Conservation (phyloP, 2,329 filamentous ascomycete species). For the Colletotrichum cereale region DNA sequence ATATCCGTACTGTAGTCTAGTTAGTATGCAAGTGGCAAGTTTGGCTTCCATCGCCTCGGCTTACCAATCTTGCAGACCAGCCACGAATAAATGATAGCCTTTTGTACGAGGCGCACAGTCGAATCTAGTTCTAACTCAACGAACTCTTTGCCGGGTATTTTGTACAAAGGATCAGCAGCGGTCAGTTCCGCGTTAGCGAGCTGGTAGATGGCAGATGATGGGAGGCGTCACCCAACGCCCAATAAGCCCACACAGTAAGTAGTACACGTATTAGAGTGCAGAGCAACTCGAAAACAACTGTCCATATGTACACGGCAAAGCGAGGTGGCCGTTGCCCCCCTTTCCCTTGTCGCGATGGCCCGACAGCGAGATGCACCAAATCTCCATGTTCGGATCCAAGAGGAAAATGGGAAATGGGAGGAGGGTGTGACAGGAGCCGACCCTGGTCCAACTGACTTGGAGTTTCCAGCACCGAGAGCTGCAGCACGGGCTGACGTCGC, state of each 20-base stretch:
- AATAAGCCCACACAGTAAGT: not conserved
- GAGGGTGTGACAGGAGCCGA: constrained; percentile 25
- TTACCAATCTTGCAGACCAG: not conserved
- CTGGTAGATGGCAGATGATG: constrained; percentile 1
- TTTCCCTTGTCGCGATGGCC: not conserved
- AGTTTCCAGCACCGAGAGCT: constrained; percentile 19
- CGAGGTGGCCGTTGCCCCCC: not conserved
- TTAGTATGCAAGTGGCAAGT: not conserved
- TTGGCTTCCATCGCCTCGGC: not conserved
- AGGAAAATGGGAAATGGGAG: constrained; percentile 31
- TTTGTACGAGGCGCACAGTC: constrained; percentile 16
- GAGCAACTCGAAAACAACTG: not conserved
- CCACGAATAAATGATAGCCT: constrained; percentile 14
- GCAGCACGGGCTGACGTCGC: constrained; percentile 26
- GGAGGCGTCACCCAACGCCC: constrained; percentile 1
- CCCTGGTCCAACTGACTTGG: not conserved
- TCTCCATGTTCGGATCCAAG: constrained; percentile 2
- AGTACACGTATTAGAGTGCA: no score
- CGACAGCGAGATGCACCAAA: constrained; percentile 6
- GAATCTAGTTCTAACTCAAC: constrained; percentile 14
- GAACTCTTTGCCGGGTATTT: not conserved
- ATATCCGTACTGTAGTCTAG: not conserved
- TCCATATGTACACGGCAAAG: not conserved
- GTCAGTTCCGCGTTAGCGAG: not conserved
- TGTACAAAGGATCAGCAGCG: not conserved